These are phyloP conservation scores for Daldinia caldariorum DNA, from an alignment of 495 filamentous ascomycete genomes.

Conservation along the genomic window DNA sequence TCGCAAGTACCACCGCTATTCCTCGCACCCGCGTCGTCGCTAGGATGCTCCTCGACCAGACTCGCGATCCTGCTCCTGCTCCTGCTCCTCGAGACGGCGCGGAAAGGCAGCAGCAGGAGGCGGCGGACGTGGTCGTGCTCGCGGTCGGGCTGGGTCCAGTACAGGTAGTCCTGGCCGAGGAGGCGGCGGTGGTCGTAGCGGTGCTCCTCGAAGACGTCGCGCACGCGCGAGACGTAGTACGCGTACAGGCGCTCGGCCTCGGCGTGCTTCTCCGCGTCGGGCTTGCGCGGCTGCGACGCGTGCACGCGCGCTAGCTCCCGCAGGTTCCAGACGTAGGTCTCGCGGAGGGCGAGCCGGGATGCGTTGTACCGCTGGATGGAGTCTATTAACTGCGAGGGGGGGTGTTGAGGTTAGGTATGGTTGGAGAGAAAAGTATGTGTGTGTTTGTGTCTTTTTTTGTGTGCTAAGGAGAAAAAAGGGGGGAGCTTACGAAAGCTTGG, in stretches of 20 bases:
- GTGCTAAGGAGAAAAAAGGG: too few species aligned
- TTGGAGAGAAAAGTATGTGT: neutral
- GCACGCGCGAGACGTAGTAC: conserved; percentile 47
- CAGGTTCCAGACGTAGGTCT: conserved; percentile 44
- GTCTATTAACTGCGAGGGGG: conserved; percentile 29
- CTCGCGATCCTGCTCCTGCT: conserved; percentile 1
- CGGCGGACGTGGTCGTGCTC: conserved; percentile 18
- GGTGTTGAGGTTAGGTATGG: conserved; percentile 1
- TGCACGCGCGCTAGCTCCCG: conserved; percentile 38
- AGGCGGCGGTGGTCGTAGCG: conserved; percentile 41
- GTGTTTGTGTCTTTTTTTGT: too few species aligned
- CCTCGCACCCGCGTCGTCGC: neutral
- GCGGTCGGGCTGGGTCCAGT: conserved; percentile 41
- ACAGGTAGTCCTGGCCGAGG: conserved; percentile 40
- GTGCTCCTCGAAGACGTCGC: conserved; percentile 44
- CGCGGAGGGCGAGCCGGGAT: conserved; percentile 27
- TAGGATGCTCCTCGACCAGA: neutral
- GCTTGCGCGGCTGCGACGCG: conserved; percentile 24
- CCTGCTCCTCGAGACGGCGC: too few species aligned
- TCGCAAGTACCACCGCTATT: neutral
- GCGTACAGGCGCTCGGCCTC: conserved; percentile 42
- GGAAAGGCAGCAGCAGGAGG: too few species aligned
- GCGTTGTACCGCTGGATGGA: conserved; percentile 44
- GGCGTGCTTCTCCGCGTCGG: conserved; percentile 25
- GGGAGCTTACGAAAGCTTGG: conserved; percentile 39